phyloP scores from a whole-genome alignment of 345 rosid genomes.

The Bruguiera sexangula region DNA sequence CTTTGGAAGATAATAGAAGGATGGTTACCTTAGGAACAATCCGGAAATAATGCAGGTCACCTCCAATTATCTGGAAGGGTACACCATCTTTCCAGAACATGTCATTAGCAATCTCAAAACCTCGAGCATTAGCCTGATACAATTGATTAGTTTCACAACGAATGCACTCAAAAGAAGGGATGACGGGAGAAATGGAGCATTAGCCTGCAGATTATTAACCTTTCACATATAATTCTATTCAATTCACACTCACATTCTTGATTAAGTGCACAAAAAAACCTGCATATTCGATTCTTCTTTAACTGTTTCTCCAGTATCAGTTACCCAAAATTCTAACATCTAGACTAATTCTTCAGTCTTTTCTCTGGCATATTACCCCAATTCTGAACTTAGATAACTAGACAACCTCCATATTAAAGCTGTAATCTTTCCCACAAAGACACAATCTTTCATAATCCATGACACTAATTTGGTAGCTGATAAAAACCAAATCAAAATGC shows the following conservation, averaged over 20 bases:
- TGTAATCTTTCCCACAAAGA: neutral
- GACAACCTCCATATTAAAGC: neutral
- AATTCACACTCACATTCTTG: no score
- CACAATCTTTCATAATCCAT: no score
- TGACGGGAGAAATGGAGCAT: no score
- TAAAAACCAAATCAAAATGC: no score
- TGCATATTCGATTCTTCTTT: neutral
- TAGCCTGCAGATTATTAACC: no score
- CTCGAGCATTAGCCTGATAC: constrained; percentile 31
- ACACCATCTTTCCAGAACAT: constrained; percentile 75
- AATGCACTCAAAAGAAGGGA: neutral
- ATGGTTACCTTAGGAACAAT: constrained; percentile 67
- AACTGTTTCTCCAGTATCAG: neutral
- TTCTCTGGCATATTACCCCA: neutral
- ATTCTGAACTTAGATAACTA: neutral
- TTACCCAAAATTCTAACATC: neutral
- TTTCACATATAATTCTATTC: no score
- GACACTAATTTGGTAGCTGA: no score
- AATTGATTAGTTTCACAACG: neutral
- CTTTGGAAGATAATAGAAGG: neutral
- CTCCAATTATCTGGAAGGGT: constrained; percentile 77
- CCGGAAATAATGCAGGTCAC: constrained; percentile 92
- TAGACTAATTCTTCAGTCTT: neutral
- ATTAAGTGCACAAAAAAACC: no score
- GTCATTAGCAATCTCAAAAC: constrained; percentile 69